These are phyloP conservation scores for Colletotrichum sublineola DNA, from an alignment of 2,329 filamentous ascomycete genomes.

Conservation along the genomic window DNA sequence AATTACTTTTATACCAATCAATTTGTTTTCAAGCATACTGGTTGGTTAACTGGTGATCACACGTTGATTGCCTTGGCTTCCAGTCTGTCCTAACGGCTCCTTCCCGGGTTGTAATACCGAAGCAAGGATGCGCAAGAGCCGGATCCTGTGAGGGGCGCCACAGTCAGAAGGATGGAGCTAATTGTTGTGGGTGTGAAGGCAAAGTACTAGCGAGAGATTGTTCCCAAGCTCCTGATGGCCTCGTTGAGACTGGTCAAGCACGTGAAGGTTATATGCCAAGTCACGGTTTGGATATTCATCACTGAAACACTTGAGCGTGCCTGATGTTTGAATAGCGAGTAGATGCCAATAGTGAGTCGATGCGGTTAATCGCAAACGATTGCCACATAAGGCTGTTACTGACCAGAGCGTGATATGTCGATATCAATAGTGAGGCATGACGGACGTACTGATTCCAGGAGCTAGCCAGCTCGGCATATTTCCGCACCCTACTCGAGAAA, in stretches of 20 bases:
- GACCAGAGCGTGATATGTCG: neutral
- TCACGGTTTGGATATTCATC: no score
- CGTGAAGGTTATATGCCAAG: neutral
- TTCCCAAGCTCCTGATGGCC: neutral
- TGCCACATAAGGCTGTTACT: neutral
- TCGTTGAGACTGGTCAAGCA: neutral
- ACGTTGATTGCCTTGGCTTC: no score
- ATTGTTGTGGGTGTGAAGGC: constrained; percentile 4
- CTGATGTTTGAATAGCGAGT: neutral
- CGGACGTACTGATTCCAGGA: neutral
- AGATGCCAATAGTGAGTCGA: neutral
- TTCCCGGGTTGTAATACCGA: constrained; percentile 10
- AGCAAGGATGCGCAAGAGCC: constrained; percentile 15
- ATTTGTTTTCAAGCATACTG: constrained; percentile 6
- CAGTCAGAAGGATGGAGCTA: neutral
- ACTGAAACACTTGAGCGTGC: neutral
- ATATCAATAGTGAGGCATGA: neutral
- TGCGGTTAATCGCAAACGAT: neutral
- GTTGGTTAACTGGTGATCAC: neutral
- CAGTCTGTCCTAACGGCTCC: neutral
- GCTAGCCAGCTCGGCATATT: neutral
- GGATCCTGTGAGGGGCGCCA: constrained; percentile 11
- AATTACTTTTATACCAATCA: constrained; percentile 36
- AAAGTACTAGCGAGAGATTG: constrained; percentile 27
- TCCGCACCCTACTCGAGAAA: neutral